phyloP scores from a whole-genome alignment of 1,139 yeast genomes.

The Sugiyamaella grinbergsii region DNA sequence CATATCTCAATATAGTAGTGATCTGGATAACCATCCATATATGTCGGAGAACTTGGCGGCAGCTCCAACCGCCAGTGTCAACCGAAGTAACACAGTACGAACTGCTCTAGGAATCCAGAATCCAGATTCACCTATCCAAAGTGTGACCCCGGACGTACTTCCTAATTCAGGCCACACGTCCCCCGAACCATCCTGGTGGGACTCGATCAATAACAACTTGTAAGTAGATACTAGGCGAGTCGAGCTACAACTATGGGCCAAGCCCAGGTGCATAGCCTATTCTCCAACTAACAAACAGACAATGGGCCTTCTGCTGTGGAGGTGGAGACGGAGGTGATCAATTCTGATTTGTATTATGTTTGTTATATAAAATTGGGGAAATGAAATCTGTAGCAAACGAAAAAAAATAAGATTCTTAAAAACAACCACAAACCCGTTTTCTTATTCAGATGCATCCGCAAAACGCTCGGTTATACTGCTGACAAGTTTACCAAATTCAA shows the following conservation, averaged over 20 bases:
- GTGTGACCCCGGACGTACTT: slow-evolving; percentile 5
- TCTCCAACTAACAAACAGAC: not conserved
- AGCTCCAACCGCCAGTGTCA: slow-evolving; percentile 1
- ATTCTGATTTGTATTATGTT: slow-evolving; percentile 1
- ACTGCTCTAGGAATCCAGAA: slow-evolving; percentile 12
- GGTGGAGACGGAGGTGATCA: not conserved
- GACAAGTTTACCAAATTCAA: slow-evolving; percentile 75
- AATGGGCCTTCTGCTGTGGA: slow-evolving; percentile 4
- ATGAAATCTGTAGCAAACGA: not conserved
- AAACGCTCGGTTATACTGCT: slow-evolving; percentile 82
- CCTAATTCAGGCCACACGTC: no score
- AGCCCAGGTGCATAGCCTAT: not conserved
- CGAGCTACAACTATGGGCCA: not conserved
- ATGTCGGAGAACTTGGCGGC: slow-evolving; percentile 7
- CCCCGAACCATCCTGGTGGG: not conserved
- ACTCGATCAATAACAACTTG: not conserved
- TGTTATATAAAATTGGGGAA: slow-evolving; percentile 6
- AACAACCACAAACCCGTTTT: not conserved
- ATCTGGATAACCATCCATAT: slow-evolving; percentile 5
- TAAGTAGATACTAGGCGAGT: no score
- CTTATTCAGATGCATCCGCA: slow-evolving; percentile 66
- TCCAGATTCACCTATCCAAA: slow-evolving; percentile 1
- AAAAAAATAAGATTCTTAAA: not conserved
- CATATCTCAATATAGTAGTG: slow-evolving; percentile 4
- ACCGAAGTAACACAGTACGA: slow-evolving; percentile 12